Base-by-base conservation (phyloP, 495 filamentous ascomycete genomes). In the Coniosporium apollinis region DNA sequence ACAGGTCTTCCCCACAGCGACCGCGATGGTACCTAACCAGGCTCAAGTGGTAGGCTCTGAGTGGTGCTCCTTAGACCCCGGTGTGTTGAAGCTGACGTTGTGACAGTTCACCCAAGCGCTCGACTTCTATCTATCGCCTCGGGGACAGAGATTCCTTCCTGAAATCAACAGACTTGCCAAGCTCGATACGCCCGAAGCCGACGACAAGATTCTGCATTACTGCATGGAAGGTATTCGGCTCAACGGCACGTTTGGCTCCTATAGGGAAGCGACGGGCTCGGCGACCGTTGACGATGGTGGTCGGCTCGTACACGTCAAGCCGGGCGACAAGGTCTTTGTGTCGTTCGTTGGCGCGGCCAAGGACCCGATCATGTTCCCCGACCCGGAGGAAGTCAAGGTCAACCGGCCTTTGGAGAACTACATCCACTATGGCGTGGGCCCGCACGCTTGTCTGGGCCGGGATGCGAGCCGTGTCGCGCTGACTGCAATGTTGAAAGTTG, bases 81-180 rank as follows among this genome's bases (percentile, higher is more conserved):
- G n/a, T n/a, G n/a, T n/a, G n/a, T n/a, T n/a, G 30, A 14, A 16
- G 17, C 30, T 32, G 30, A 32, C 30, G 17, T n/a, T 14, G 8
- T 1, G 8, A 16, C 33, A 59, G 56, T 78, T 89, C 44, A 74
- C 79, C 6, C 76, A 82, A 55, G 66, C 81, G 8, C 65, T 87
- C 8, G 82, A 91, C 48, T 86, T 73, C 61, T 91, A 82, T 59
- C 60, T 84, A 19, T 66, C 65, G 0, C 52, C 57, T 19, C 59
- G 66, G 10, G 70, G 72, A 38, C 58, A 63, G 25, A 32, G 55
- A 17, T 62, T 82, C 43, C 52, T 75, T 4, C 58, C 68, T 2
- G 67, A 69, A 20, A 66, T 85, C 46, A 61, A 71, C 49, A 55
- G 54, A 6, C 57, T 76, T 17, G 68, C 69, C 46, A 40, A 36